Evolutionary conservation across 208 protist species (phyloP).

Genomic region (Acanthamoeba rhysodes): DNA sequence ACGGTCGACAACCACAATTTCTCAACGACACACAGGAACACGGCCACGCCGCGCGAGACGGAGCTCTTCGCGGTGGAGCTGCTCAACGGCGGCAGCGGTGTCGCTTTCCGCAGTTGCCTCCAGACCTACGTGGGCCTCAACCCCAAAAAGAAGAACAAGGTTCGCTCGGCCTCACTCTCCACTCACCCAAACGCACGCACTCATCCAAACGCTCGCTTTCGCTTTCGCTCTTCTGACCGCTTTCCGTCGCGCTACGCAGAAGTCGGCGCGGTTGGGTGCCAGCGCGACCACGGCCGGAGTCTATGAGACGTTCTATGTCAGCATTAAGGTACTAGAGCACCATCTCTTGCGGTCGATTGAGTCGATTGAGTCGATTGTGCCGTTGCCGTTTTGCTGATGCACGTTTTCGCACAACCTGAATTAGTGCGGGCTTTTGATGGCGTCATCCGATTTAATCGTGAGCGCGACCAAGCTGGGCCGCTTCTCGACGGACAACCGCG

Average conservation of each 20-base stretch:
- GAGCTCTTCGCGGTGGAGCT: slow-evolving; percentile 58
- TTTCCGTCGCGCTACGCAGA: neutral
- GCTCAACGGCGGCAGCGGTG: slow-evolving; percentile 8
- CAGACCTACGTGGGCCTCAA: slow-evolving; percentile 58
- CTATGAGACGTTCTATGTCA: slow-evolving; percentile 40
- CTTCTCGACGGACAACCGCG: slow-evolving; percentile 23
- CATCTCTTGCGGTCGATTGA: neutral
- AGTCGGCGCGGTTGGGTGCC: neutral
- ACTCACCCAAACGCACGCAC: neutral
- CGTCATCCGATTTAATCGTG: neutral
- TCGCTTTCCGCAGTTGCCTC: slow-evolving; percentile 15
- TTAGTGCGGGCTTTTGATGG: slow-evolving; percentile 22
- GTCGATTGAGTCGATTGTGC: neutral
- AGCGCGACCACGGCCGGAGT: slow-evolving; percentile 1
- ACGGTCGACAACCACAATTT: neutral
- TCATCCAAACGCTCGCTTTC: neutral
- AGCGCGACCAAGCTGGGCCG: slow-evolving; percentile 53
- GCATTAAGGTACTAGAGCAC: neutral
- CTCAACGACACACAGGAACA: neutral
- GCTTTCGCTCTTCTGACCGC: neutral
- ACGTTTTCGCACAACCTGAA: neutral
- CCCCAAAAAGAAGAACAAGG: slow-evolving; percentile 38
- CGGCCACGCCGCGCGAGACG: slow-evolving; percentile 34
- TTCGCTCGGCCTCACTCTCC: neutral
- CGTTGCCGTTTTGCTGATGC: neutral